These are phyloP conservation scores for Teunomyces barrocoloradensis DNA, from an alignment of 805 yeast genomes.

Conservation along the genomic window DNA sequence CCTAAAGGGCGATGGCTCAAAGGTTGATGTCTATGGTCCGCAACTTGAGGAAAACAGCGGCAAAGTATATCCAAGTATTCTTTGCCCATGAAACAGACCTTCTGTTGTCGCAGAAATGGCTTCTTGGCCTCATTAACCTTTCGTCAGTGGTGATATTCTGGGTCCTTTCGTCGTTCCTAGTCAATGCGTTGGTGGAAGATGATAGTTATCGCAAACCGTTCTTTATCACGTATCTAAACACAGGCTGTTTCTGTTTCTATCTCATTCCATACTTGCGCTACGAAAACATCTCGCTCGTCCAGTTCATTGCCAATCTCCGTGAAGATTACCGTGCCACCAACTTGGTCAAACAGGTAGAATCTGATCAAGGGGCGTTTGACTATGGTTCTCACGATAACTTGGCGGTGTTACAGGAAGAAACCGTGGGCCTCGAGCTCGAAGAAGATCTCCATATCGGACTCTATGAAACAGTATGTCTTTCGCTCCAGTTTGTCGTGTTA, in stretches of 20 bases:
- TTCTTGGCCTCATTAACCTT: conserved; percentile 71
- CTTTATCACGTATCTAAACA: conserved; percentile 86
- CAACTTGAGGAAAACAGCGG: conserved; percentile 1
- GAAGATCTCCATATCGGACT: conserved; percentile 32
- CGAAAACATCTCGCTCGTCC: conserved; percentile 20
- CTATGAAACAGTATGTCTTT: conserved; percentile 66
- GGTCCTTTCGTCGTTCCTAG: conserved; percentile 87
- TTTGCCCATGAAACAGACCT: conserved; percentile 22
- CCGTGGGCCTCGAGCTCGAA: background rate
- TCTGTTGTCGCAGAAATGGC: conserved; percentile 53
- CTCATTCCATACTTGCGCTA: conserved; percentile 55
- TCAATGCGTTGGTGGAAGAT: conserved; percentile 71
- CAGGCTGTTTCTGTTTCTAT: conserved; percentile 79
- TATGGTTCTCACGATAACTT: conserved; percentile 24
- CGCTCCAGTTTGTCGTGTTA: conserved; percentile 77
- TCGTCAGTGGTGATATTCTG: conserved; percentile 78
- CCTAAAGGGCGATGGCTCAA: conserved; percentile 1
- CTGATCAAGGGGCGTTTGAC: conserved; percentile 24
- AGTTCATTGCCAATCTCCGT: conserved; percentile 22
- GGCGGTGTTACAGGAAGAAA: conserved; percentile 9
- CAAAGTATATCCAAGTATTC: conserved; percentile 15
- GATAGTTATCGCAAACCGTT: conserved; percentile 82
- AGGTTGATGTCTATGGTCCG: conserved; percentile 1
- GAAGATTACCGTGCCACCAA: conserved; percentile 17
- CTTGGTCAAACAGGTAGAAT: conserved; percentile 1